A percentile compares a stretch with the other conserved stretches of the same genome.
Evolutionary conservation across 257 asterid genomes (phyloP).

Genomic region (Marsdenia floribunda): DNA sequence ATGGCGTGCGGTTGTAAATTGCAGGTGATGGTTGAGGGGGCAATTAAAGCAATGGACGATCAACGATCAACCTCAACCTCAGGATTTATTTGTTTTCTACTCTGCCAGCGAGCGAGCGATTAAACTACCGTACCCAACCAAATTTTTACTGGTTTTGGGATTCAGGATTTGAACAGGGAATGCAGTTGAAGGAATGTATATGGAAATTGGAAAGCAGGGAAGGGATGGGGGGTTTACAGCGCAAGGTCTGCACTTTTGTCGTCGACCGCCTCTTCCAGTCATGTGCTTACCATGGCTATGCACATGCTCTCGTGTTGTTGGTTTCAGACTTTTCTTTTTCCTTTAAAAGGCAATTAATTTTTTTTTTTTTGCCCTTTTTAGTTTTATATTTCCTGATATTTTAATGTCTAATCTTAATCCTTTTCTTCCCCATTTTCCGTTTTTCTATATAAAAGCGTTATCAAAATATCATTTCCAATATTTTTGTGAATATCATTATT

Average conservation of each 20-base stretch:
- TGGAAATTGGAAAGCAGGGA: neutral
- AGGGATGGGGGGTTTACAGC: neutral
- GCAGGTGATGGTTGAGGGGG: no score
- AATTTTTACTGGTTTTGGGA: neutral
- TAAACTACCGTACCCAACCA: no score
- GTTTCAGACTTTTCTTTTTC: neutral
- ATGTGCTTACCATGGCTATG: conserved; percentile 12
- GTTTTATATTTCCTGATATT: neutral
- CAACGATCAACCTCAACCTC: no score
- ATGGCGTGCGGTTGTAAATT: no score
- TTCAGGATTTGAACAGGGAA: neutral
- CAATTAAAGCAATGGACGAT: no score
- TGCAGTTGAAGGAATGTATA: neutral
- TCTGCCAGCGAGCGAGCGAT: no score
- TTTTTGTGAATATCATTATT: no score
- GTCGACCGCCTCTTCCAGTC: neutral
- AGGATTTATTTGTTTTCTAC: no score
- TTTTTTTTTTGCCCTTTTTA: neutral
- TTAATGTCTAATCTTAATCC: neutral
- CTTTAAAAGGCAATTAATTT: neutral
- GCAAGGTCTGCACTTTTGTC: conserved; percentile 3
- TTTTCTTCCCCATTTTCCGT: neutral
- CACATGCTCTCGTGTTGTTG: conserved; percentile 15
- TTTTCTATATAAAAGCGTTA: no score
- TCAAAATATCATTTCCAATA: no score